Percentiles rank a stretch among this genome's conserved stretches.
Conservation (phyloP, 352 stramenopile genomes). For the Phytopythium montanum region DNA sequence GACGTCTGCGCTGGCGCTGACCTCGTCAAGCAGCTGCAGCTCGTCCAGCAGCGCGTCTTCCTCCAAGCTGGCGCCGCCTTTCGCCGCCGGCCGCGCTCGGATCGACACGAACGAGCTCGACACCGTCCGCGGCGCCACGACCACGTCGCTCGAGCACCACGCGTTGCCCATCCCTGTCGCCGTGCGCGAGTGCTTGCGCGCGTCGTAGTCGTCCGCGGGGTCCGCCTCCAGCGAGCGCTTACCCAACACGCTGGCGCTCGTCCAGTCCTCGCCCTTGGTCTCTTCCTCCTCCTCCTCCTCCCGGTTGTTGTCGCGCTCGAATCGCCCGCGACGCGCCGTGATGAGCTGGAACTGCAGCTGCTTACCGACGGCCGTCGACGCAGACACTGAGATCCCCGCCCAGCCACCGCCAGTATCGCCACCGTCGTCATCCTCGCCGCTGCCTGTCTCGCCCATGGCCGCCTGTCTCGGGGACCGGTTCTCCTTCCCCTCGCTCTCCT, state of each 20-base stretch:
- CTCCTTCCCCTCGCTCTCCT: constrained; percentile 17
- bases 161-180: constrained; percentile 3
- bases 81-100: background rate
- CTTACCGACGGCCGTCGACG: constrained; percentile 2
- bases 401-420: background rate
- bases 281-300: constrained; percentile 2
- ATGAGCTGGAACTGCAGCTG: constrained; percentile 13
- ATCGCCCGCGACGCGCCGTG: background rate
- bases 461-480: constrained; percentile 15
- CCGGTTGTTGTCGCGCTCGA: background rate
- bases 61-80: background rate
- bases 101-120: constrained; percentile 9
- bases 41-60: constrained; percentile 1
- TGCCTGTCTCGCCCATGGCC: constrained; percentile 1
- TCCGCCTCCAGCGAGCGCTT: background rate
- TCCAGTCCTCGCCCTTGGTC: constrained; percentile 2
- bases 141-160: constrained; percentile 4
- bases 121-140: constrained; percentile 1
- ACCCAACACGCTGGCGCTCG: background rate
- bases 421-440: background rate
- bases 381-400: background rate
- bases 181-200: constrained; percentile 1
- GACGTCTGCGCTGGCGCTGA: constrained; percentile 1
- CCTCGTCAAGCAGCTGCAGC: background rate
- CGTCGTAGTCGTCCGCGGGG: background rate